These are phyloP conservation scores for Gremmenia infestans DNA, from an alignment of 2,329 filamentous ascomycete species.

Conservation along the genomic window DNA sequence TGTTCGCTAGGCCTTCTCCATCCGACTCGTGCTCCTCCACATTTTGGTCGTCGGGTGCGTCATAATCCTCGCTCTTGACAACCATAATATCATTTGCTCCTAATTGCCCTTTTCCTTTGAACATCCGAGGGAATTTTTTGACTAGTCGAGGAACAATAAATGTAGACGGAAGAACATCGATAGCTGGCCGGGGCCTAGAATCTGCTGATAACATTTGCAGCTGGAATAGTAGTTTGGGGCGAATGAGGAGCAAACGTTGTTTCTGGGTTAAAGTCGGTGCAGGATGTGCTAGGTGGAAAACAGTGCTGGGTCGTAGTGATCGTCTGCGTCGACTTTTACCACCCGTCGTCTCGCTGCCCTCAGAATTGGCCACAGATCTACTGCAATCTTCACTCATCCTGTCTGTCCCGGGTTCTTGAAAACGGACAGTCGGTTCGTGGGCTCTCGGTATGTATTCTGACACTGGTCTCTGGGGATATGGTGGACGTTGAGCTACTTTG, in stretches of 20 bases:
- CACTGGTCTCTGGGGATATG: slow-evolving; percentile 16
- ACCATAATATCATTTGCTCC: slow-evolving; percentile 66
- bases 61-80: slow-evolving; percentile 65
- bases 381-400: slow-evolving; percentile 29
- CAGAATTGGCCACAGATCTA: slow-evolving; percentile 28
- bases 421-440: slow-evolving; percentile 24
- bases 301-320: slow-evolving; percentile 51
- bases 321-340: slow-evolving; percentile 39
- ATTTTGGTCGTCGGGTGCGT: slow-evolving; percentile 41
- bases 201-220: slow-evolving; percentile 60
- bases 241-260: slow-evolving; percentile 55
- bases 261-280: slow-evolving; percentile 53
- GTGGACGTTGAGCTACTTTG: slow-evolving; percentile 9
- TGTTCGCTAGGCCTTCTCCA: slow-evolving; percentile 44
- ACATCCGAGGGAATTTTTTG: slow-evolving; percentile 58
- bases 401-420: slow-evolving; percentile 26
- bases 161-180: slow-evolving; percentile 70
- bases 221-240: slow-evolving; percentile 66
- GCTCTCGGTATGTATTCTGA: slow-evolving; percentile 22
- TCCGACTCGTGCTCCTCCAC: slow-evolving; percentile 50
- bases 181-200: slow-evolving; percentile 58
- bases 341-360: slow-evolving; percentile 19
- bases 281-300: slow-evolving; percentile 64
- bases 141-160: slow-evolving; percentile 55
- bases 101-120: slow-evolving; percentile 58